Base-by-base conservation (phyloP, 768 basidiomycete genomes). In the Chalciporus chontae region DNA sequence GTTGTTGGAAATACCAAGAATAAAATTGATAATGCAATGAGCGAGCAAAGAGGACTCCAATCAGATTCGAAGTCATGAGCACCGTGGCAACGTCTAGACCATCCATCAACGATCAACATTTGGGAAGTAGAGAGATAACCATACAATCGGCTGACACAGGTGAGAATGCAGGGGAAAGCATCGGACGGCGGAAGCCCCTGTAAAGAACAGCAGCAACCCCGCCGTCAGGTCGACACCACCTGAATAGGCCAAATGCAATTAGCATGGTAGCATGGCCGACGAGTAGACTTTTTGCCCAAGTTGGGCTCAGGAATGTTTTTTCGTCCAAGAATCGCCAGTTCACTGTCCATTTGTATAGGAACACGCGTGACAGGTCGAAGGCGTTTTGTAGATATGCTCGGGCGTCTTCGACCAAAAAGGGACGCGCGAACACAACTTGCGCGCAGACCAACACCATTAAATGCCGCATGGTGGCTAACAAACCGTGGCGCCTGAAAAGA, bases 1-100 rank as follows among this genome's bases (percentile, higher is more conserved):
- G 66, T 59, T 94, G 91, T 49, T 90, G 86, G 9, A 87, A 90
- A 65, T 97, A 97, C 96, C 96, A 99, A 5, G 90, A 85, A 67
- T 96, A 96, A 69, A 99, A 99, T 58, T 99, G 96, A 65, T 97
- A 97, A 65, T 99, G 96, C 39, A 99, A 71, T 9, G 95, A 97
- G 17, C 96, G 83, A 18, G 96, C 91, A 65, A 90, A 96, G 7
- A 90, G 54, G 31, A 98, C 87, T 15, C 96, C 96, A 45, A 96
- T 84, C 34, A 98, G 66, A 62, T 98, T 98, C 14, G 88, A 88
- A 1, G 91, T 94, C 73, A 91, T 92, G 5, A 97, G 75, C 19
- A 93, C 76, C 1, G 87, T 88, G 17, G 84, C 78, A 44, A 87
- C 76, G 59, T 88, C 94, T 95, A 60, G 19, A 34, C 40, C 24